These are phyloP conservation scores for Myxozyma lipomycoides DNA, from an alignment of 805 yeast genomes.

Conservation along the genomic window DNA sequence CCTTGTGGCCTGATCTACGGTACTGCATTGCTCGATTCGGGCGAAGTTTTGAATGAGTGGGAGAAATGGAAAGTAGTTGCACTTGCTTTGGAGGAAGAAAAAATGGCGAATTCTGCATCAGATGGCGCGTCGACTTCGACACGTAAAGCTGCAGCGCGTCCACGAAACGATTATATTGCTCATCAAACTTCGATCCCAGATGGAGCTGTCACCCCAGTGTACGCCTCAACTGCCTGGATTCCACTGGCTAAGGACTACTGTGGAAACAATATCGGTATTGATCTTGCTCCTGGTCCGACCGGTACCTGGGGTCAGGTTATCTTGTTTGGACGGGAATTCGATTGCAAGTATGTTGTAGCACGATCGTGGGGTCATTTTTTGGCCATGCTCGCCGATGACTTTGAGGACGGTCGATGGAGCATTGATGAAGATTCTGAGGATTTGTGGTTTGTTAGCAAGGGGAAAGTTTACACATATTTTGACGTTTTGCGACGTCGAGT, in stretches of 20 bases:
- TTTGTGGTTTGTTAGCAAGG: slow-evolving; percentile 53
- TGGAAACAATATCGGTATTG: slow-evolving; percentile 91
- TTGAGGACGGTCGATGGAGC: slow-evolving; percentile 77
- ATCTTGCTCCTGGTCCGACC: slow-evolving; percentile 71
- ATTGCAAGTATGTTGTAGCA: slow-evolving; percentile 81
- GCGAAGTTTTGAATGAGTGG: slow-evolving; percentile 74
- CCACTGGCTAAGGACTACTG: slow-evolving; percentile 83
- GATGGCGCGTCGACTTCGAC: slow-evolving; percentile 16
- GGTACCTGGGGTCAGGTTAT: slow-evolving; percentile 91
- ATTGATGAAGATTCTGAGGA: slow-evolving; percentile 59
- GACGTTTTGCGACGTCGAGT: slow-evolving; percentile 49
- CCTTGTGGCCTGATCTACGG: slow-evolving; percentile 79
- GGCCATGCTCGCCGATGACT: slow-evolving; percentile 75
- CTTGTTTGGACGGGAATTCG: slow-evolving; percentile 89
- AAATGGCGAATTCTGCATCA: slow-evolving; percentile 2
- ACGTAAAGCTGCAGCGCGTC: slow-evolving; percentile 22
- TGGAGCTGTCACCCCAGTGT: slow-evolving; percentile 63
- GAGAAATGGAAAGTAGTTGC: slow-evolving; percentile 80
- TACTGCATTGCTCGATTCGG: slow-evolving; percentile 71
- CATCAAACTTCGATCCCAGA: slow-evolving; percentile 71
- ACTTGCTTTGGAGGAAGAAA: slow-evolving; percentile 26
- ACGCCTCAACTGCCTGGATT: slow-evolving; percentile 90
- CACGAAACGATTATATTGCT: slow-evolving; percentile 12
- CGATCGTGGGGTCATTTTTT: slow-evolving; percentile 87
- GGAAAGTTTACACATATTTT: slow-evolving; percentile 68